Base-by-base conservation (phyloP, 345 rosid genomes). In the Mallotus nudiflorus region DNA sequence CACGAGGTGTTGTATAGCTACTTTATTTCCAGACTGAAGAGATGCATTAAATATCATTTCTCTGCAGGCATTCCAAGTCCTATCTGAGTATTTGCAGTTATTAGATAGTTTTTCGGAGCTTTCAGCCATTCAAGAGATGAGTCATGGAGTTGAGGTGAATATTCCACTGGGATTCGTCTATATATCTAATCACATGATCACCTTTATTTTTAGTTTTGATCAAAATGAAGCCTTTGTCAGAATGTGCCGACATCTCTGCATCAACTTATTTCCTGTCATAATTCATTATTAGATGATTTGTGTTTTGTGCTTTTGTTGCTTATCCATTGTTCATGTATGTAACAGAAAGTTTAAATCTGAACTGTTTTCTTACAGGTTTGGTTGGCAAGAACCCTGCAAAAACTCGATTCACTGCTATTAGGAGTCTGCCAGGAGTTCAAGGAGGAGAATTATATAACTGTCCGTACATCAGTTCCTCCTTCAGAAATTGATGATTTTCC, bases 361-460 rank as follows among this genome's bases (percentile, higher is more conserved):
- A 35, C 62, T 46, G 44, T 55, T 53, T 63, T 69, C 71, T 46
- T 78, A 49, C 83, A 96, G 99, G 94, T 86, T 84, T 96, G 99
- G 99, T 75, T 96, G 82, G 98, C 93, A 77, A 89, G 86, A 81
- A 91, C 99, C 75, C 99, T 96, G 78, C 96, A 89, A 68, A 92
- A 85, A 87, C 80, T 96, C 80, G 99, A 96, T 78, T 86, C 99
- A 15, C 94, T 96, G 64, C 80, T 96, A 75, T 70, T 96, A 82
- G 98, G 93, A 57, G 94, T 96, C 29, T 96, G 99, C 83, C 94
- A 91, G 78, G 94, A 89, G 80, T 96, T 92, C 80, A 87, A 92
- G 78, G 91, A 87, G 74, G 96, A 96, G 72, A 79, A 86, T 67
- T 96, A 96, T 75, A 44, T 96, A 73, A 91, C 84, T 82, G 99